Base-by-base conservation (phyloP, 495 filamentous ascomycete genomes). In the Penicillium psychrofluorescens region DNA sequence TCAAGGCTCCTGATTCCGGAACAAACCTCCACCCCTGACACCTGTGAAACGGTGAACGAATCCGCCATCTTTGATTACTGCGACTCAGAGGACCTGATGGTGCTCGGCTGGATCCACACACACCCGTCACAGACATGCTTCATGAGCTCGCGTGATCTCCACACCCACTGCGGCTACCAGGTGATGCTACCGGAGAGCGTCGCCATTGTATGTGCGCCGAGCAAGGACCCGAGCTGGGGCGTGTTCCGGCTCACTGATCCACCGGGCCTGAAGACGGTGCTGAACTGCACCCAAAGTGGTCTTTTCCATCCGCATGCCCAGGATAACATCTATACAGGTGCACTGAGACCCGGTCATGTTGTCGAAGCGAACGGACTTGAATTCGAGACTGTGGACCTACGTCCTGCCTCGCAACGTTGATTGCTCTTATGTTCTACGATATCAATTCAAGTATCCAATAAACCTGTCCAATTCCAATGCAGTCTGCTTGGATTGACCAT, bases 91-190 rank as follows among this genome's bases (percentile, higher is more conserved):
- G 86, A 95, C 36, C 58, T 97, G 33, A 82, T 96, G 66, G 81
- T 92, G 46, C 74, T 96, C 8, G 92, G 92, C 42, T 98, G 92
- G 92, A 98, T 98, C 44, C 92, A 98, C 60, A 98, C 92, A 0
- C 92, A 98, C 59, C 92, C 92, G 0, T 86, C 83, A 0, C 94
- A 98, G 68, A 95, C 88, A 1, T 98, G 92, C 61, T 98, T 98
- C 60, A 92, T 98, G 88, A 95, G 88, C 64, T 90, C 84, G 29
- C 75, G 90, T 30, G 92, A 98, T 58, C 55, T 95, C 48, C 92
- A 98, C 53, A 98, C 94, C 0, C 92, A 96, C 54, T 76, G 77
- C 29, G 88, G 88, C 13, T 97, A 95, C 61, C 92, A 98, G 62
- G 77, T 88, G 22, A 94, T 92, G 88, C 74, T 97, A 59, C 80